phyloP scores from a whole-genome alignment of 352 stramenopile genomes.

The Globisporangium apiculatum region DNA sequence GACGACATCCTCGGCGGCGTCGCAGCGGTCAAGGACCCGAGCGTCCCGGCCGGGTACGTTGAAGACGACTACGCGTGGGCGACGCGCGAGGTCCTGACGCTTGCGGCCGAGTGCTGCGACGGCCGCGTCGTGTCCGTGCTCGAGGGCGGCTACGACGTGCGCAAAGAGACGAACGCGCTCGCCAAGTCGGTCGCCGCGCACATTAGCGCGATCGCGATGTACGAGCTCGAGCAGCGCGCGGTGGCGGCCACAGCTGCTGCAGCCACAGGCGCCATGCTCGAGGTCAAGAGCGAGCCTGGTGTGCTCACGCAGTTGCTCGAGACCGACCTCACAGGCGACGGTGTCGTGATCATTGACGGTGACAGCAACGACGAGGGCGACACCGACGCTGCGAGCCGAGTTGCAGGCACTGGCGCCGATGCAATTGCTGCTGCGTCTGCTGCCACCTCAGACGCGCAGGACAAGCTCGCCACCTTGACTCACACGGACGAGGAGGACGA shows the following conservation, averaged over 20 bases:
- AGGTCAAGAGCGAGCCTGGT: conserved; percentile 27
- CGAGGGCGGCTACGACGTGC: conserved; percentile 83
- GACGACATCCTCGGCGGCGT: conserved; percentile 80
- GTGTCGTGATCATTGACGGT: conserved; percentile 56
- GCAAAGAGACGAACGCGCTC: conserved; percentile 72
- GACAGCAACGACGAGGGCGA: conserved; percentile 23
- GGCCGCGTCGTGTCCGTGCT: conserved; percentile 79
- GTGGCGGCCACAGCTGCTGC: conserved; percentile 4
- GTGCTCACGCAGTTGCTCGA: conserved; percentile 44
- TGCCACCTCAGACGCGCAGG: neutral
- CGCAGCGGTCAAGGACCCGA: conserved; percentile 72
- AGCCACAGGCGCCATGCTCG: conserved; percentile 6
- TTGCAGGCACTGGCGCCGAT: neutral
- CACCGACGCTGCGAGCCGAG: neutral
- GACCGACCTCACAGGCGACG: conserved; percentile 34
- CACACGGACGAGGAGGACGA: conserved; percentile 18
- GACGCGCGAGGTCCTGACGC: conserved; percentile 66
- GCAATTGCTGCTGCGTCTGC: neutral
- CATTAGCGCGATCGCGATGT: conserved; percentile 62
- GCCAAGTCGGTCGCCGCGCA: conserved; percentile 77
- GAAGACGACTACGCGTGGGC: conserved; percentile 82
- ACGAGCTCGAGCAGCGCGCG: conserved; percentile 33
- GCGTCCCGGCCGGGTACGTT: conserved; percentile 67
- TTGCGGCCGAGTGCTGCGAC: conserved; percentile 71
- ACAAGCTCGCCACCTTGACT: neutral